phyloP scores from a whole-genome alignment of 495 filamentous ascomycete genomes.

The Alectoria sarmentosa region DNA sequence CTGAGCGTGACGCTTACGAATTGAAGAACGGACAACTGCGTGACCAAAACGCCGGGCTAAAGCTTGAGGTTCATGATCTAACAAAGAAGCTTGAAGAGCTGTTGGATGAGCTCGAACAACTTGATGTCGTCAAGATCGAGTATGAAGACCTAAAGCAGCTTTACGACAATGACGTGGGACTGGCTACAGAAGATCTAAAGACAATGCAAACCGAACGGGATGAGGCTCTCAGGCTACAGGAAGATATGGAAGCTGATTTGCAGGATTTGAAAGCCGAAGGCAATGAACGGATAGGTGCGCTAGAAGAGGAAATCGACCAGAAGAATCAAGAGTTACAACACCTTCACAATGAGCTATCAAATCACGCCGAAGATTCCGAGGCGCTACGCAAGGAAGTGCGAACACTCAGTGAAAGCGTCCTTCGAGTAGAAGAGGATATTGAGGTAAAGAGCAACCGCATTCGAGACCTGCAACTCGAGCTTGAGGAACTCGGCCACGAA shows the following conservation, averaged over 20 bases:
- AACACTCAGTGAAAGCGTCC: conserved; percentile 73
- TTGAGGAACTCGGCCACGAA: conserved; percentile 68
- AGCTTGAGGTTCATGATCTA: conserved; percentile 76
- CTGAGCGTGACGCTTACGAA: conserved; percentile 80
- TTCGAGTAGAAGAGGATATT: conserved; percentile 82
- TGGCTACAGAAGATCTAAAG: conserved; percentile 70
- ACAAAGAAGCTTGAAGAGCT: conserved; percentile 64
- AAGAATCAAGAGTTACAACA: conserved; percentile 64
- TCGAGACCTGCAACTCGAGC: conserved; percentile 66
- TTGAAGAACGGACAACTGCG: conserved; percentile 73
- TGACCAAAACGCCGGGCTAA: conserved; percentile 76
- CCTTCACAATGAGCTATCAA: conserved; percentile 57
- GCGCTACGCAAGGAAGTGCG: conserved; percentile 87
- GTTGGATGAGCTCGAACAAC: conserved; percentile 57
- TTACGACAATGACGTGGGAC: conserved; percentile 69
- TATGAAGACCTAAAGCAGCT: conserved; percentile 52
- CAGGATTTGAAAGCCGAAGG: conserved; percentile 59
- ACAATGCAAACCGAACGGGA: conserved; percentile 81
- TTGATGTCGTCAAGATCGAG: conserved; percentile 50
- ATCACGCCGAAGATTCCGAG: conserved; percentile 66
- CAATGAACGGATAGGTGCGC: conserved; percentile 62
- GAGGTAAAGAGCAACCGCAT: conserved; percentile 57
- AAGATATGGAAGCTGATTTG: conserved; percentile 74
- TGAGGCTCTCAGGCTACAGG: conserved; percentile 67
- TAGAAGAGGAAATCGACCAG: conserved; percentile 72